phyloP scores from a whole-genome alignment of 495 filamentous ascomycete species.

The Copromyces sp. region DNA sequence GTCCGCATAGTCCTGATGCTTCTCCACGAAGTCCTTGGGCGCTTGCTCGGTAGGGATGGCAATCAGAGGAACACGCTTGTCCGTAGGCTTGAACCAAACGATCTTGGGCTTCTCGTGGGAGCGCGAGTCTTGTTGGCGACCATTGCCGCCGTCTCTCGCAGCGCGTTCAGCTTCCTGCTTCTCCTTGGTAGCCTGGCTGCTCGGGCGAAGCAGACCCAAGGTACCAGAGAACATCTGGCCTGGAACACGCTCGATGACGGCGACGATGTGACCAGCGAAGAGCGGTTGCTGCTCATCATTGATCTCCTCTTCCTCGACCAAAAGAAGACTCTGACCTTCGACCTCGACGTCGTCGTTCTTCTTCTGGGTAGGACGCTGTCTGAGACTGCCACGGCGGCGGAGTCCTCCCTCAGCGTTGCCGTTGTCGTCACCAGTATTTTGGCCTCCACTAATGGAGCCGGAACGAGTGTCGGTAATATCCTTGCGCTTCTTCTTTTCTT shows the following conservation, averaged over 20 bases:
- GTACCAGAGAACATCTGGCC: conserved; percentile 99
- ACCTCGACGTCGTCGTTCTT: conserved; percentile 99
- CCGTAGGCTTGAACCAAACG: conserved; percentile 99
- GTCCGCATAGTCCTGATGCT: conserved; percentile 93
- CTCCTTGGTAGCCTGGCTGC: conserved; percentile 98
- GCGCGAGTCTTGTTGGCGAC: conserved; percentile 64
- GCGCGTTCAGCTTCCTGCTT: conserved; percentile 96
- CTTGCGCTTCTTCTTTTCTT: conserved; percentile 99
- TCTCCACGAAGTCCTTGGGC: conserved; percentile 95
- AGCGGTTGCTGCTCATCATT: conserved; percentile 96
- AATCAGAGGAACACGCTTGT: conserved; percentile 95
- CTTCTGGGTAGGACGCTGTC: conserved; percentile 96
- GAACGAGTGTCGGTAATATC: conserved; percentile 88
- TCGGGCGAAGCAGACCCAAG: conserved; percentile 83
- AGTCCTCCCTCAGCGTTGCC: conserved; percentile 68
- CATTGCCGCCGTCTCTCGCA: conserved; percentile 70
- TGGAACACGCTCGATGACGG: conserved; percentile 90
- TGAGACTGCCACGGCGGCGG: conserved; percentile 82
- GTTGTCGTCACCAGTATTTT: conserved; percentile 56
- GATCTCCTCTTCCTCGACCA: conserved; percentile 97
- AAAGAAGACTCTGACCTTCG: conserved; percentile 89
- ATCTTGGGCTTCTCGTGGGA: conserved; percentile 98
- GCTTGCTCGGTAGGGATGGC: conserved; percentile 98
- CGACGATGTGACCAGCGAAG: conserved; percentile 93
- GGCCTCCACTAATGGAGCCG: conserved; percentile 57